Percentiles rank a stretch among this genome's conserved stretches.
phyloP scores from a whole-genome alignment of 345 rosid species.

The Melaleuca alternifolia region DNA sequence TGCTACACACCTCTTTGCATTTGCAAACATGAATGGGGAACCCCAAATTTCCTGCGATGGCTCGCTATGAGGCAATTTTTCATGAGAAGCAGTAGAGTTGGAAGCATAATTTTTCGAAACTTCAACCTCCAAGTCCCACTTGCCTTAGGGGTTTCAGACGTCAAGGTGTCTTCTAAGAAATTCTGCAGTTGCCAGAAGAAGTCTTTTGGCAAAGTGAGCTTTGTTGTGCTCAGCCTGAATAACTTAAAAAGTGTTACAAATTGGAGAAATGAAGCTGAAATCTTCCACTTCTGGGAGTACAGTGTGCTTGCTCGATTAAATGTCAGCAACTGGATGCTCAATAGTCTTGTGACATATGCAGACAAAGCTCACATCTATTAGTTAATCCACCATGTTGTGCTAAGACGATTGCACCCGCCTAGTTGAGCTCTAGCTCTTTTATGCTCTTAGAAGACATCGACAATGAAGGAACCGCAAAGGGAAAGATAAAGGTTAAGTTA shows the following conservation, averaged over 20 bases:
- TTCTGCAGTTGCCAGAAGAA: background rate
- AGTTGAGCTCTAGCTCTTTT: background rate
- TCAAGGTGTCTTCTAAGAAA: background rate
- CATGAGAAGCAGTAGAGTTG: background rate
- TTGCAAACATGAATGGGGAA: background rate
- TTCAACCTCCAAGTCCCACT: background rate
- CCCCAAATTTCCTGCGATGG: background rate
- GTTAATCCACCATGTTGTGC: background rate
- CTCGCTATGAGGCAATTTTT: background rate
- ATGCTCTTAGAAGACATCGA: background rate
- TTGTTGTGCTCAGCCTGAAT: background rate
- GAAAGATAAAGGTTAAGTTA: background rate
- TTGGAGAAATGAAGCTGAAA: background rate
- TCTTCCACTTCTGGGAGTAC: background rate
- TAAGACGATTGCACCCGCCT: background rate
- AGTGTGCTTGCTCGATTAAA: background rate
- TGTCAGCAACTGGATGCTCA: background rate
- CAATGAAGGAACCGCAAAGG: background rate
- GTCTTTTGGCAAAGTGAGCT: background rate
- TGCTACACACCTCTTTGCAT: background rate
- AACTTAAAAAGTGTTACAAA: background rate
- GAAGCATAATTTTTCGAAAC: background rate
- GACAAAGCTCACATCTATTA: background rate
- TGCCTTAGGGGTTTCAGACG: background rate
- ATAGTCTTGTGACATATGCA: background rate